Evolutionary conservation across 805 yeast species (phyloP).

Genomic region (Komagataella ulmi): DNA sequence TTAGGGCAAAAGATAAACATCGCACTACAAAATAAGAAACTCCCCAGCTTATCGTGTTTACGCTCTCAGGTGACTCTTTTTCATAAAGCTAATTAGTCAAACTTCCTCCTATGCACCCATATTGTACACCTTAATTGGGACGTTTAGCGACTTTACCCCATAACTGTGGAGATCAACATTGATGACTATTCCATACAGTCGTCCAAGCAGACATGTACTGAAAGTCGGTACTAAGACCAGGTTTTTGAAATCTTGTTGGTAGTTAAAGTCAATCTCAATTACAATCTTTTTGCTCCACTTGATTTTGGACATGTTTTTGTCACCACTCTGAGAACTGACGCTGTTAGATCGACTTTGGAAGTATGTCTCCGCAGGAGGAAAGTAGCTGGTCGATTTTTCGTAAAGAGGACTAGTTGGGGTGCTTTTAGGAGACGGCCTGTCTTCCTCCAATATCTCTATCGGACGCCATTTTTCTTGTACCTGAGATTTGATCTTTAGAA

Average conservation of each 20-base stretch:
- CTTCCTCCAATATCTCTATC: neutral
- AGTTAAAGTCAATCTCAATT: neutral
- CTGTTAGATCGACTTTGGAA: neutral
- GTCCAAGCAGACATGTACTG: conserved; percentile 48
- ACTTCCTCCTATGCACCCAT: neutral
- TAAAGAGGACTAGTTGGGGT: neutral
- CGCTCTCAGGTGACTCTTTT: no score
- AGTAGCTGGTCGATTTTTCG: neutral
- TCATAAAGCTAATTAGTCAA: neutral
- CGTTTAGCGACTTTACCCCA: neutral
- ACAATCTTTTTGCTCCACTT: neutral
- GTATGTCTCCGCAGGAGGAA: neutral
- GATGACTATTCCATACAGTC: conserved; percentile 30
- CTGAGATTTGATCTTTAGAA: neutral
- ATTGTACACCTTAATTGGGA: conserved; percentile 4
- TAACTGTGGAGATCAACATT: conserved; percentile 4
- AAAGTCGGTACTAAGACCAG: conserved; percentile 46
- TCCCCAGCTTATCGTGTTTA: no score
- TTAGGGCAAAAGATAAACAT: no score
- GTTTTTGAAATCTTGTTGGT: neutral
- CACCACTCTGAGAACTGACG: neutral
- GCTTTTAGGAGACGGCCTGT: neutral
- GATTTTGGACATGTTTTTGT: neutral
- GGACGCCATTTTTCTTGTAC: neutral
- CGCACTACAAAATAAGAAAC: no score